Base-by-base conservation (phyloP, 2,329 filamentous ascomycete genomes). In the Sporothrix schenckii region DNA sequence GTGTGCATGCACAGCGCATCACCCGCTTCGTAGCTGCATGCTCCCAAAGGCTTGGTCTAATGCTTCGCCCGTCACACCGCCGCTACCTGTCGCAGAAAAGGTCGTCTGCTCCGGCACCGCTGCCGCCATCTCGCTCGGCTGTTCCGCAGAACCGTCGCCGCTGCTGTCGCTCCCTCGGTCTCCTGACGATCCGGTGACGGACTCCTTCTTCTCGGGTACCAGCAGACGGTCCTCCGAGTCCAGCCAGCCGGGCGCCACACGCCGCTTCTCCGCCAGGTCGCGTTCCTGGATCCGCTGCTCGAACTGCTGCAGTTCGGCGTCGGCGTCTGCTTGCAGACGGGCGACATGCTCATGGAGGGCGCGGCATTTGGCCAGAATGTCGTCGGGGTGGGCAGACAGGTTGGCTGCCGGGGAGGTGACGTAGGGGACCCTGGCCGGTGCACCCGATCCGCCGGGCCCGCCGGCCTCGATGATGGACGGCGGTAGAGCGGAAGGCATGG, bases 401-500 rank as follows among this genome's bases (percentile, higher is more conserved):
- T 91, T 92, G 41, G 91, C 92, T 0, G 92, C 90, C 13, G 86
- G 83, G 2, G 93, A 94, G 68, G 92, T 83, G 27, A 98, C 89
- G 80, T 96, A 97, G 74, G 86, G 86, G 41, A 84, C 85, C 74
- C 87, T 90, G 80, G 68, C 73, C 76, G 80, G 74, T 72, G 75
- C 72, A 72, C 78, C 72, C 72, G 78, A 71, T 77, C 74, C 78
- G 16, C 79, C 27, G 47, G 54, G 34, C 34, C 34, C 44, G 70
- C 50, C 30, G 67, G 81, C 79, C 56, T 80, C 79, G 71, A 86
- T 82, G 9, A 88, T 86, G 47, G 88, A 85, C 1, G 92, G 88
- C 0, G 95, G 94, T 0, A 98, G 87, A 2, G 93, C 91, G 0
- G 93, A 94, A 0, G 94, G 92, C 77, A 98, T 90, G 13, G 89